phyloP scores from a whole-genome alignment of 495 filamentous ascomycete species.

The Aspergillus leporis region DNA sequence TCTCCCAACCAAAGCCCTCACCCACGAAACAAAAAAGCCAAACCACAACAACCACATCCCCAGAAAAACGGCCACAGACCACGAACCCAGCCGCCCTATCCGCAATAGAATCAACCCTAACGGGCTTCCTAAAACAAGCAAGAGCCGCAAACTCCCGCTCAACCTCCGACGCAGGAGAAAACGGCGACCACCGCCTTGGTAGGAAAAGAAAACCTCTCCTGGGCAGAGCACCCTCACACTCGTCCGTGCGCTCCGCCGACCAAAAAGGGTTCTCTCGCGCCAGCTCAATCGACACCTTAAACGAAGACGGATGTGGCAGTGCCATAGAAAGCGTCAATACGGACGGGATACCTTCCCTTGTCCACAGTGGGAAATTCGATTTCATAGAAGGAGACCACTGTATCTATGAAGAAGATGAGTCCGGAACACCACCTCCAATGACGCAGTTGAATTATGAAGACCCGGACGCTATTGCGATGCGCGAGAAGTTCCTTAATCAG shows the following conservation, averaged over 20 bases:
- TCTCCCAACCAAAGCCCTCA: conserved; percentile 30
- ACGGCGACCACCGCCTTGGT: conserved; percentile 17
- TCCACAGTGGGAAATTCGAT: conserved; percentile 36
- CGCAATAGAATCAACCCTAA: conserved; percentile 40
- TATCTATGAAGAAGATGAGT: conserved; percentile 27
- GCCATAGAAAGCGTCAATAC: conserved; percentile 40
- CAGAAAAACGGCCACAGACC: conserved; percentile 21
- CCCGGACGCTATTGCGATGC: conserved; percentile 49
- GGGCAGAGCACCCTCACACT: conserved; percentile 49
- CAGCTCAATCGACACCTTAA: conserved; percentile 56
- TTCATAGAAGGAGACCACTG: conserved; percentile 28
- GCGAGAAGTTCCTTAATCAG: conserved; percentile 45
- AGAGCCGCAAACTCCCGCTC: conserved; percentile 39
- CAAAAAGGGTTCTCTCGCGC: conserved; percentile 39
- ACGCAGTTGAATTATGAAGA: conserved; percentile 59
- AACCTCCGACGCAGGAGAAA: conserved; percentile 18
- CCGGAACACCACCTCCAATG: conserved; percentile 44
- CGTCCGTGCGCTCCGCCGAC: conserved; percentile 30
- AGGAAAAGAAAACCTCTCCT: conserved; percentile 45
- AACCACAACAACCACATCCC: conserved; percentile 6
- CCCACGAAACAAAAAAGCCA: conserved; percentile 18
- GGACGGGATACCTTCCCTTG: conserved; percentile 35
- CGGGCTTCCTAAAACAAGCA: conserved; percentile 43
- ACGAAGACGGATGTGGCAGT: conserved; percentile 53
- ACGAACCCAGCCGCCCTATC: conserved; percentile 20